Base-by-base conservation (phyloP, 1,139 yeast genomes). In the Pichia sp. region DNA sequence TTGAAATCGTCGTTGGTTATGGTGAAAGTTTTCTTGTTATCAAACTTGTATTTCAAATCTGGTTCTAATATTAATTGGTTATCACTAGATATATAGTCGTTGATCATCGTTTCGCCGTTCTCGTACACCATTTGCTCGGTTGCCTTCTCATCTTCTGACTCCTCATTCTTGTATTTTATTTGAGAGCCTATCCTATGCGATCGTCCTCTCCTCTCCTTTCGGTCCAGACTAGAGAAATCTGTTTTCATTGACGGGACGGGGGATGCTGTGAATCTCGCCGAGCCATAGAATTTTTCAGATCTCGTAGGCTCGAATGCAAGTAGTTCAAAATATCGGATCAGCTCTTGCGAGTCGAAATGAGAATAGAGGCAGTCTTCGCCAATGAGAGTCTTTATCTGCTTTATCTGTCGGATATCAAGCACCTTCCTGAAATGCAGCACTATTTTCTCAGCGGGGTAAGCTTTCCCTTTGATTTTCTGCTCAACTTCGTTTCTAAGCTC, bases 1-100 rank as follows among this genome's bases (percentile, higher is more conserved):
- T 78, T 78, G 66, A 83, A 86, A 64, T 86, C 95, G 28, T 79
- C 72, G 55, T 76, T 75, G 1, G 79, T 73, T 4, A 86, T 75
- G 5, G 77, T 74, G 56, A 84, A 76, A 13, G 75, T 72, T 39
- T 61, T 62, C 7, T 74, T 75, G 57, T 79, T 80, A 13, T 66
- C 61, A 56, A 85, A 80, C 16, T 68, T 70, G 59, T 79, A 75
- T 41, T 72, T 72, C 49, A 85, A 67, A 8, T 76, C 72, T 0
- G 90, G 90, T 9, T 69, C 66, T 56, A 82, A 83, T 1, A 58
- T 52, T 12, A 67, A 56, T 48, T 68, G 71, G 2, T 65, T 60
- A 2, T 52, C 54, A n/a, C 52, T 55, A 1, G 64, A 58, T 12
- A 66, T 54, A 43, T 57, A 51, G 48, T 66, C 70, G 43, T 55